Conservation (phyloP, 352 stramenopile genomes). For the Phytopythium oedochilum region DNA sequence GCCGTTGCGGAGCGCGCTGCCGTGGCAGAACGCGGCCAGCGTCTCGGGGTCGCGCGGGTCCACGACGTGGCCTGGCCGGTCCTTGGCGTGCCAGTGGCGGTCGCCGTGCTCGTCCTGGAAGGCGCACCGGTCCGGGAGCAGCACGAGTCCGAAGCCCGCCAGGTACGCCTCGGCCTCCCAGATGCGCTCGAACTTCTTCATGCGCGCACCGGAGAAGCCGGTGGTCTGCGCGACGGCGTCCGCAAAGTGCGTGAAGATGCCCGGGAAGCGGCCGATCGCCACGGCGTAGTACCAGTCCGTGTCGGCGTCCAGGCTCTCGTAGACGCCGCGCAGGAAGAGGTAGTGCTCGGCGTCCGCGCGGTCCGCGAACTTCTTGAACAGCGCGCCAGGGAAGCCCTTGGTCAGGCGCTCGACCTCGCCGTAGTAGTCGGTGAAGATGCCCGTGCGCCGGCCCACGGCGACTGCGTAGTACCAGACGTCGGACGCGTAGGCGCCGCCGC, state of each 20-base stretch:
- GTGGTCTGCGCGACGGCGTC: slow-evolving; percentile 32
- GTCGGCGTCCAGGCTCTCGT: neutral
- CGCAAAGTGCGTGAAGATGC: slow-evolving; percentile 43
- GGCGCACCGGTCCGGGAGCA: neutral
- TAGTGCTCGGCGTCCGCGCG: slow-evolving; percentile 1
- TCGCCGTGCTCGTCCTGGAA: neutral
- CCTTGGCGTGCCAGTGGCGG: neutral
- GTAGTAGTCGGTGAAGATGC: slow-evolving; percentile 7
- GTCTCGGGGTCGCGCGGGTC: neutral
- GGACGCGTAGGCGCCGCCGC: neutral
- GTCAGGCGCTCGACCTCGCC: neutral
- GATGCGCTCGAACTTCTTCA: slow-evolving; percentile 53
- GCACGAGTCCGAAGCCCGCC: neutral
- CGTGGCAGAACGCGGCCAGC: slow-evolving; percentile 7
- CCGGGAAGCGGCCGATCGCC: slow-evolving; percentile 29
- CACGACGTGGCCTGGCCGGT: slow-evolving; percentile 7
- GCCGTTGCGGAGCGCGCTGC: slow-evolving; percentile 8
- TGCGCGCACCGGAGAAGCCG: slow-evolving; percentile 28
- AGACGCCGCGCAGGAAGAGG: slow-evolving; percentile 1
- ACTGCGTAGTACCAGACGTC: slow-evolving; percentile 2
- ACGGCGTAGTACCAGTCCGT: slow-evolving; percentile 44
- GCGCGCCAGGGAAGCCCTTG: neutral
- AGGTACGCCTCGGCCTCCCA: slow-evolving; percentile 34
- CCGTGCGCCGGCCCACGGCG: neutral
- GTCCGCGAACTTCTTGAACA: slow-evolving; percentile 5